phyloP scores from a whole-genome alignment of 2,329 filamentous ascomycete genomes.

The Orbilia oligospora region DNA sequence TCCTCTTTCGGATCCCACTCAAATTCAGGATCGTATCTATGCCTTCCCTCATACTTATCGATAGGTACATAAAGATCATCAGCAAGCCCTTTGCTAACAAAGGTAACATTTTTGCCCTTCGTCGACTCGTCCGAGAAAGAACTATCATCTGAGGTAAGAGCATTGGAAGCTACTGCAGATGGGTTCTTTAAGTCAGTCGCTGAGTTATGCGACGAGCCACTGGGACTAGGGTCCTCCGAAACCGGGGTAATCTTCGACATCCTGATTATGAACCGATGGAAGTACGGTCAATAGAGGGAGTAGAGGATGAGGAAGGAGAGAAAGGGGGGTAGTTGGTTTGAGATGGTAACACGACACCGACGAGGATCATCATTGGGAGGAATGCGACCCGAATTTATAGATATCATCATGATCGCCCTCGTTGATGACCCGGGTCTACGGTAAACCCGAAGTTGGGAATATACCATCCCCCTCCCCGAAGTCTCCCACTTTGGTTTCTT shows the following conservation, averaged over 20 bases:
- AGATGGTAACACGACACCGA: not conserved
- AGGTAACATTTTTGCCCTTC: slow-evolving; percentile 59
- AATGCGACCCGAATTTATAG: slow-evolving; percentile 45
- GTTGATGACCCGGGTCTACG: not conserved
- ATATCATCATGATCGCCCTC: slow-evolving; percentile 1
- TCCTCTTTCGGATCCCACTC: slow-evolving; percentile 74
- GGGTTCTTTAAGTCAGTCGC: slow-evolving; percentile 35
- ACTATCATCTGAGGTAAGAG: slow-evolving; percentile 27
- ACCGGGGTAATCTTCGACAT: slow-evolving; percentile 48
- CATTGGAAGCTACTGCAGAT: slow-evolving; percentile 13
- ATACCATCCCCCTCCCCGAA: not conserved
- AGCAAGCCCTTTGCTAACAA: slow-evolving; percentile 66
- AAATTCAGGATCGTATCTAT: slow-evolving; percentile 74
- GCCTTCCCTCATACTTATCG: slow-evolving; percentile 73
- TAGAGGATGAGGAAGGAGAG: not conserved
- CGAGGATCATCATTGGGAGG: slow-evolving; percentile 27
- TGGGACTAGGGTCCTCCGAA: slow-evolving; percentile 19
- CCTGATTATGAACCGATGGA: not conserved
- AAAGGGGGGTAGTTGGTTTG: slow-evolving; percentile 14
- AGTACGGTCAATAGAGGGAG: slow-evolving; percentile 9
- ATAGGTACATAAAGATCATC: slow-evolving; percentile 70
- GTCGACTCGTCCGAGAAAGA: slow-evolving; percentile 43
- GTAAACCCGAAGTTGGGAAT: slow-evolving; percentile 1
- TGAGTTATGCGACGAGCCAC: slow-evolving; percentile 17
- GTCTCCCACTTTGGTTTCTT: not conserved